These are phyloP conservation scores for Neotropicomus parvogracilis DNA, from an alignment of 1,284 basidiomycete genomes.

Conservation along the genomic window DNA sequence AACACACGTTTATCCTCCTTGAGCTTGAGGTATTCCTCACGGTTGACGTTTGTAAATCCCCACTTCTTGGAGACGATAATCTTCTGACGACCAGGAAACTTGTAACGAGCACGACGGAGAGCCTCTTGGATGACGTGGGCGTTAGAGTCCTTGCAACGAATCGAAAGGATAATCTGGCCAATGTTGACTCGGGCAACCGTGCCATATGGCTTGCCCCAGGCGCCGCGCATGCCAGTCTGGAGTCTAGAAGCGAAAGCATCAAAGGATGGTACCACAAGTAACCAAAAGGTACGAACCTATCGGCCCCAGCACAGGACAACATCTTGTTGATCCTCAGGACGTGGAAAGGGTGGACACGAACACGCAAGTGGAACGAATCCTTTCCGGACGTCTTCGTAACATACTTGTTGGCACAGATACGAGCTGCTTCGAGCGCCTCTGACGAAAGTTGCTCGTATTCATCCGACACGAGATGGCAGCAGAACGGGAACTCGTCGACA, in stretches of 20 bases:
- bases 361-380: conserved; percentile 98
- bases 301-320: conserved; percentile 98
- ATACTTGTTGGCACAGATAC: conserved; percentile 99
- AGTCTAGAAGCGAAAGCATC: conserved; percentile 48
- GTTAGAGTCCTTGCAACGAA: conserved; percentile 91
- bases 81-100: conserved; percentile 99
- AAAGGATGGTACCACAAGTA: fast-evolving
- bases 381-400: conserved; percentile 98
- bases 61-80: conserved; percentile 97
- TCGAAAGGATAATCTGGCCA: conserved; percentile 94
- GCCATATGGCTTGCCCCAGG: conserved; percentile 99
- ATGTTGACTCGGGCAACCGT: conserved; percentile 95
- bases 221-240: conserved; percentile 99
- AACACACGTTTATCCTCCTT: conserved; percentile 87
- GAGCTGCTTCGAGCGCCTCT: conserved; percentile 96
- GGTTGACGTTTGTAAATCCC: conserved; percentile 96
- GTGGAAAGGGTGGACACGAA: conserved; percentile 98
- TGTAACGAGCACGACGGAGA: conserved; percentile 95
- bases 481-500: conserved; percentile 97
- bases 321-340: conserved; percentile 99
- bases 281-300: conserved; percentile 60
- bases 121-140: conserved; percentile 92
- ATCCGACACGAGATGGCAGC: conserved; percentile 94
- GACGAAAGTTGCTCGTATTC: conserved; percentile 98
- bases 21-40: conserved; percentile 85